Percentiles rank a stretch among this genome's conserved stretches.
These are phyloP conservation scores for Didymella glomerata DNA, from an alignment of 2,329 filamentous ascomycete genomes.

Conservation along the genomic window DNA sequence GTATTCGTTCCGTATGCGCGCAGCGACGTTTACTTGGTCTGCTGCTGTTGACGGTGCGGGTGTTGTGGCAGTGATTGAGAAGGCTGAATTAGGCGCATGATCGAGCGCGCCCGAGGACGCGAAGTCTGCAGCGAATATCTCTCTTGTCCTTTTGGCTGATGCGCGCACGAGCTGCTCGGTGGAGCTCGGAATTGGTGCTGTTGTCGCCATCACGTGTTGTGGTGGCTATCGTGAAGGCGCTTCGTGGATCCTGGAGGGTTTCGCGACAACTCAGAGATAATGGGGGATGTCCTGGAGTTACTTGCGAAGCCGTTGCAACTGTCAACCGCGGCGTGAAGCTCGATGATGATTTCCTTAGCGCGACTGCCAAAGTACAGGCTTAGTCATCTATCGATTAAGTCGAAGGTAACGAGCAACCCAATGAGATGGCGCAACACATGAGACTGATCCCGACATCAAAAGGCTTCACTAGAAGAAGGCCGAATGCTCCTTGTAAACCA, in stretches of 20 bases:
- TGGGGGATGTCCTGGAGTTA: not conserved
- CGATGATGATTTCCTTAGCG: slow-evolving; percentile 26
- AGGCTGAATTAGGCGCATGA: slow-evolving; percentile 50
- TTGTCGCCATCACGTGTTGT: slow-evolving; percentile 29
- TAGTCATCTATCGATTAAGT: slow-evolving; percentile 20
- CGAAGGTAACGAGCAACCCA: not conserved
- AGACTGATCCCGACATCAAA: slow-evolving; percentile 8
- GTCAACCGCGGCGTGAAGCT: slow-evolving; percentile 13
- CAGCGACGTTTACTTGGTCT: slow-evolving; percentile 59
- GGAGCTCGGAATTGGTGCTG: slow-evolving; percentile 31
- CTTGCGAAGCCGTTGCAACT: not conserved
- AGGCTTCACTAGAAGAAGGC: not conserved
- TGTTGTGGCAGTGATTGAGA: slow-evolving; percentile 56
- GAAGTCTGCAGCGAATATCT: slow-evolving; percentile 63
- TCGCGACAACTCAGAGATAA: not conserved
- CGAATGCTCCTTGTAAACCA: not conserved
- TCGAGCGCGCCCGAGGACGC: slow-evolving; percentile 55
- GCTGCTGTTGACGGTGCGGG: slow-evolving; percentile 55
- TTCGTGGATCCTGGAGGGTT: not conserved
- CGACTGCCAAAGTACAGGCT: slow-evolving; percentile 4
- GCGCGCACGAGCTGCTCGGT: slow-evolving; percentile 48
- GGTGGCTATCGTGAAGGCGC: not conserved
- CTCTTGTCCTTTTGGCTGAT: slow-evolving; percentile 63
- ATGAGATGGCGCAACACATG: not conserved
- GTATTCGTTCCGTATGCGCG: slow-evolving; percentile 77